phyloP scores from a whole-genome alignment of 2,329 filamentous ascomycete species.

The Metarhizium brunneum region DNA sequence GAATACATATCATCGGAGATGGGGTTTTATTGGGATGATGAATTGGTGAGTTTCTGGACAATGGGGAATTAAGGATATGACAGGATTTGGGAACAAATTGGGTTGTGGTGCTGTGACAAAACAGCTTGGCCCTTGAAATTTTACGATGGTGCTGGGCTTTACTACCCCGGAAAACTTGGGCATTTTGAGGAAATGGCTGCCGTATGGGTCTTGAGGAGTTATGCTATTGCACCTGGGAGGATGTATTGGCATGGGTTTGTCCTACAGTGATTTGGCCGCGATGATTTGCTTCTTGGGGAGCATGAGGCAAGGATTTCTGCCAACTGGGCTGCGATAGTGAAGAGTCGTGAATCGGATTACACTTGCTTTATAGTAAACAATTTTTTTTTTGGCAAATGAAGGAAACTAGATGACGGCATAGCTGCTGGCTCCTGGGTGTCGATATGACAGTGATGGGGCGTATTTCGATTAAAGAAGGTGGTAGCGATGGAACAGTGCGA shows the following conservation, averaged over 20 bases:
- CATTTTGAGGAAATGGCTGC: neutral
- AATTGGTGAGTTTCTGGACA: neutral
- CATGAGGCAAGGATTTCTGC: too few relatives aligned
- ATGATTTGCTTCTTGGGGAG: neutral
- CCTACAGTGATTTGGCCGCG: neutral
- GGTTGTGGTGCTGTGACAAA: neutral
- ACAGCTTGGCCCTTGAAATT: neutral
- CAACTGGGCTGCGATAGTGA: too few relatives aligned
- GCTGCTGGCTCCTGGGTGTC: too few relatives aligned
- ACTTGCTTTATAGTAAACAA: too few relatives aligned
- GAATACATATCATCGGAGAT: neutral
- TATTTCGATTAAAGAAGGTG: neutral
- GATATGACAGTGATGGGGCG: too few relatives aligned
- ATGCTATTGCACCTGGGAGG: neutral
- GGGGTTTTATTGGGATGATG: neutral
- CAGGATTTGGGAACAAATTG: neutral
- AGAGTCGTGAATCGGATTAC: neutral
- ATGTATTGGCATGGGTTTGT: neutral
- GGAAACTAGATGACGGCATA: too few relatives aligned
- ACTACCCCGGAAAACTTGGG: neutral
- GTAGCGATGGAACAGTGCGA: neutral
- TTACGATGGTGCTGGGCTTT: neutral
- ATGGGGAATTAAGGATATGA: neutral
- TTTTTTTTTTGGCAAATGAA: too few relatives aligned
- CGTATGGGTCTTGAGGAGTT: slow-evolving; percentile 2